Conservation (phyloP, 495 filamentous ascomycete species). For the Talaromyces ruber region DNA sequence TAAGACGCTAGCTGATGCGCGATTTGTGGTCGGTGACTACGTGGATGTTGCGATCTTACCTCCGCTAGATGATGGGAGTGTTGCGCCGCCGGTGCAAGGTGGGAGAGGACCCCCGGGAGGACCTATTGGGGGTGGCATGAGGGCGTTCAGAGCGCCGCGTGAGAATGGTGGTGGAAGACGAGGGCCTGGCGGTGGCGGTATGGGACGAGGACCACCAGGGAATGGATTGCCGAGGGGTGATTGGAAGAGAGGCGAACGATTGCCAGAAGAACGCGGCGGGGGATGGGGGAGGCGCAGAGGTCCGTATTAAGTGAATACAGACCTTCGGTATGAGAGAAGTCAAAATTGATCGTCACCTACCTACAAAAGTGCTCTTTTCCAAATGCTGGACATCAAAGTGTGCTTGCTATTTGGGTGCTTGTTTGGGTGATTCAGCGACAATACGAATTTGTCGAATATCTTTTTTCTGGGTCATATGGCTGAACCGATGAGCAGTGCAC, state of each 20-base stretch:
- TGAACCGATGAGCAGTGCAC: neutral
- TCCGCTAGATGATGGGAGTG: constrained; percentile 64
- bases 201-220: constrained; percentile 17
- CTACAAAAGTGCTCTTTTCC: neutral
- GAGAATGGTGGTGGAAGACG: constrained; percentile 19
- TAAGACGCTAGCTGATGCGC: constrained; percentile 63
- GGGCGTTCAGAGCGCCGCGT: constrained; percentile 28
- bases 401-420: neutral
- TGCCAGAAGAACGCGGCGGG: constrained; percentile 27
- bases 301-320: constrained; percentile 18
- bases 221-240: constrained; percentile 24
- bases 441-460: neutral
- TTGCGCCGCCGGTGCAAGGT: constrained; percentile 46
- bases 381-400: neutral
- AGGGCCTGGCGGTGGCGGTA: constrained; percentile 24
- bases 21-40: constrained; percentile 85
- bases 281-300: constrained; percentile 34
- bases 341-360: neutral
- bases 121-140: constrained; percentile 30
- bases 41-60: constrained; percentile 72
- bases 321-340: neutral
- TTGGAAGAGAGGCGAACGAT: constrained; percentile 37
- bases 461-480: neutral
- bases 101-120: constrained; percentile 14
- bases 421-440: neutral